A percentile compares a stretch with the other conserved stretches of the same genome.
phyloP scores from a whole-genome alignment of 2,329 filamentous ascomycete genomes.

The Pseudogymnoascus sp. region DNA sequence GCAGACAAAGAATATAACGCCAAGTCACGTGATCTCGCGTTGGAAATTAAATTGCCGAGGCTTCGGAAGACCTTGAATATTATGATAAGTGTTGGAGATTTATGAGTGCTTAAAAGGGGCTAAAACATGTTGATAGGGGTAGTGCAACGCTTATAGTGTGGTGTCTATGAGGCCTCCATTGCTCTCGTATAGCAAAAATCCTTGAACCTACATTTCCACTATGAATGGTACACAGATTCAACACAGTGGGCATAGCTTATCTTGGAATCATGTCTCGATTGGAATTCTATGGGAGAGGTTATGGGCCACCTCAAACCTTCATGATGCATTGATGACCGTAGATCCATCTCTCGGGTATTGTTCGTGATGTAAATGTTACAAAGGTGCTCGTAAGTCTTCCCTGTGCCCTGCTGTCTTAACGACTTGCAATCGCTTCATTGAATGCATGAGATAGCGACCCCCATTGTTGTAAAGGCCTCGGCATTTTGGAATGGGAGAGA shows the following conservation, averaged over 20 bases:
- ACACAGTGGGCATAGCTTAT: background rate
- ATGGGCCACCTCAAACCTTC: background rate
- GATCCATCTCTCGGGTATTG: conserved; percentile 3
- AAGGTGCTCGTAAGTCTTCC: conserved; percentile 2
- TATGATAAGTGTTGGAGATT: background rate
- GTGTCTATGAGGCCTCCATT: background rate
- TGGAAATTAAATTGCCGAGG: background rate
- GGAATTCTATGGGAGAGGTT: conserved; percentile 5
- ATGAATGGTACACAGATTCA: background rate
- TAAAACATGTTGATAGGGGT: background rate
- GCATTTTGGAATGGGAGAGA: background rate
- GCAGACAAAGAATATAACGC: background rate
- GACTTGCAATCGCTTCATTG: background rate
- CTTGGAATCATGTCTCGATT: background rate
- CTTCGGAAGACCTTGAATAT: background rate
- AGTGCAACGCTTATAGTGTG: background rate
- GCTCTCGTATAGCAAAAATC: background rate
- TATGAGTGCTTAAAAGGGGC: background rate
- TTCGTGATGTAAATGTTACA: conserved; percentile 8
- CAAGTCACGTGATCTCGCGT: conserved; percentile 2
- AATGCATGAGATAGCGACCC: background rate
- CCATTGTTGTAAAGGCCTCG: background rate
- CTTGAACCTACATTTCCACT: background rate
- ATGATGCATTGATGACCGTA: conserved; percentile 6
- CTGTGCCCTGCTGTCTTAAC: background rate